Conservation (phyloP, 2,329 filamentous ascomycete species). For the Plenodomus lindquistii region DNA sequence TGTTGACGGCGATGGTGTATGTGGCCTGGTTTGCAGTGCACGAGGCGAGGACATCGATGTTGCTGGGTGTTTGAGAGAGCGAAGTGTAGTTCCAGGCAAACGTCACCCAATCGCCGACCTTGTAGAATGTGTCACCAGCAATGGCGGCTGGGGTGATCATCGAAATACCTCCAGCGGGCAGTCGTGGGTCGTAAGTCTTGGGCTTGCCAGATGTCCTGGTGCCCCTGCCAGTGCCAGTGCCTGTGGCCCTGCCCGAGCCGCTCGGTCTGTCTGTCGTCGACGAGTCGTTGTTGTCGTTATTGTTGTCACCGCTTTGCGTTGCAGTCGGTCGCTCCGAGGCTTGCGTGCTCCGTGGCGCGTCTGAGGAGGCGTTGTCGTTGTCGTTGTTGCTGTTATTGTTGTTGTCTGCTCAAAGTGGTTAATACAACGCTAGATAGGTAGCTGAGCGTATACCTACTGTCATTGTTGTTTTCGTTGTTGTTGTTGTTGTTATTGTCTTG, state of each 20-base stretch:
- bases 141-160: slow-evolving; percentile 62
- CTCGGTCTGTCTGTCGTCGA: slow-evolving; percentile 17
- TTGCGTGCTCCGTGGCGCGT: slow-evolving; percentile 18
- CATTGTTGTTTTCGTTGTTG: not conserved
- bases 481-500: slow-evolving; percentile 16
- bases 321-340: slow-evolving; percentile 8
- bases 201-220: slow-evolving; percentile 24
- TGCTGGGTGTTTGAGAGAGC: slow-evolving; percentile 60
- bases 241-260: slow-evolving; percentile 24
- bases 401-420: slow-evolving; percentile 1
- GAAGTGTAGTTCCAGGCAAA: slow-evolving; percentile 73
- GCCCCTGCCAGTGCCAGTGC: slow-evolving; percentile 11
- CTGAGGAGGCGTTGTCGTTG: slow-evolving; percentile 15
- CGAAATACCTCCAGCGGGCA: slow-evolving; percentile 62
- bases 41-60: slow-evolving; percentile 64
- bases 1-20: slow-evolving; percentile 66
- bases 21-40: slow-evolving; percentile 62
- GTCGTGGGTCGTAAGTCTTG: slow-evolving; percentile 54
- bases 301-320: slow-evolving; percentile 13
- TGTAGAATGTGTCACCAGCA: slow-evolving; percentile 62
- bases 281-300: slow-evolving; percentile 18
- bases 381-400: slow-evolving; percentile 9
- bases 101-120: slow-evolving; percentile 64
- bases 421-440: not conserved
- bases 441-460: slow-evolving; percentile 18